phyloP scores from a whole-genome alignment of 2,329 filamentous ascomycete species.

The Verticillium dahliae region DNA sequence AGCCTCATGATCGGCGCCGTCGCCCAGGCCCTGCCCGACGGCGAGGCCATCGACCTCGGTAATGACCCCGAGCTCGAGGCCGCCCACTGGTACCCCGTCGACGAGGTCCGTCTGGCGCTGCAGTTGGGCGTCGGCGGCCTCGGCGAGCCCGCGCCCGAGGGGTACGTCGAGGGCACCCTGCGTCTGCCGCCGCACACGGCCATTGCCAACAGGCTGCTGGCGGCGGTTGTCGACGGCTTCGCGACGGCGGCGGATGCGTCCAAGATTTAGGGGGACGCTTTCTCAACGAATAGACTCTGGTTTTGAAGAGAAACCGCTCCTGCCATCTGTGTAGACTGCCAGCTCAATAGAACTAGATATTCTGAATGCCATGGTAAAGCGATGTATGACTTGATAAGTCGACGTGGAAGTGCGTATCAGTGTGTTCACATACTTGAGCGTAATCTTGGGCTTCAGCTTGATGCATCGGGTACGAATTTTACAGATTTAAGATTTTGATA shows the following conservation, averaged over 20 bases:
- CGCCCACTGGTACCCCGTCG: conserved; percentile 80
- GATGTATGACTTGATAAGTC: too few species aligned
- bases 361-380: too few species aligned
- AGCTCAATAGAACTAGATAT: too few species aligned
- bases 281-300: conserved; percentile 9
- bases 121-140: conserved; percentile 59
- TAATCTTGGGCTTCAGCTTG: too few species aligned
- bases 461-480: too few species aligned
- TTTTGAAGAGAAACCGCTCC: too few species aligned
- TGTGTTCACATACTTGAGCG: too few species aligned
- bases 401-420: too few species aligned
- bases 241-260: conserved; percentile 47
- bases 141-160: conserved; percentile 55
- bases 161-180: conserved; percentile 70
- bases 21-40: conserved; percentile 71
- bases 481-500: too few species aligned
- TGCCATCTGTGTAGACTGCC: too few species aligned
- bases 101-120: conserved; percentile 74
- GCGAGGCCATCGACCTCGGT: conserved; percentile 74
- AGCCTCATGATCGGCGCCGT: conserved; percentile 85
- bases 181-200: conserved; percentile 79
- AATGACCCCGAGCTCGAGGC: conserved; percentile 89
- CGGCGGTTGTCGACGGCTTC: conserved; percentile 72
- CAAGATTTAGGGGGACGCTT: conserved; percentile 41
- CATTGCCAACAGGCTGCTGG: conserved; percentile 85